Conservation (phyloP, 257 asterid genomes). For the Ajuga chamaepitys region DNA sequence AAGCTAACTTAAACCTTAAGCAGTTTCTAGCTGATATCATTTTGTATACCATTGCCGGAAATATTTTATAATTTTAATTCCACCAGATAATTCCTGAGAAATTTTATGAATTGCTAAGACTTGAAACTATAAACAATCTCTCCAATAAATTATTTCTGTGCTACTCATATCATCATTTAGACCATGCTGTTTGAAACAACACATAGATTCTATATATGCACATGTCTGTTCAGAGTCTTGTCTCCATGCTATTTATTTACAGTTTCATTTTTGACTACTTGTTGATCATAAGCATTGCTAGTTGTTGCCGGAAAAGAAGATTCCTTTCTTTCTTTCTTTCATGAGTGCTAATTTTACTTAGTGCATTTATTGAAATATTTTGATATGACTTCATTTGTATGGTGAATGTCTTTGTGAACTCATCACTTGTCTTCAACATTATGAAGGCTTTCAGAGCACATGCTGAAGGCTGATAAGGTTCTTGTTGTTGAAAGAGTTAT, state of each 20-base stretch:
- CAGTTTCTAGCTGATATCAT: not conserved
- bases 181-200: not conserved
- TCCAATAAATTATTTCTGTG: not conserved
- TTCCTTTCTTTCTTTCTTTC: not conserved
- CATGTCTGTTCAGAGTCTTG: not conserved
- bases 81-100: conserved; percentile 6
- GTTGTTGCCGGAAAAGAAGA: not conserved
- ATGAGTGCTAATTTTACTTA: not conserved
- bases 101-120: not conserved
- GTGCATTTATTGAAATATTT: conserved; percentile 1
- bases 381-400: conserved; percentile 13
- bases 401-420: conserved; percentile 24
- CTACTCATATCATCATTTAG: not conserved
- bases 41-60: not conserved
- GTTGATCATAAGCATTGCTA: not conserved
- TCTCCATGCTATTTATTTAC: conserved; percentile 5
- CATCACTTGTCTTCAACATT: conserved; percentile 24
- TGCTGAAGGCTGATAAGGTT: conserved; percentile 90
- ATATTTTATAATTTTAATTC: not conserved
- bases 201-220: not conserved
- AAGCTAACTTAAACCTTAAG: not conserved
- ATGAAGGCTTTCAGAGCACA: conserved; percentile 67
- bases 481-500: conserved; percentile 93
- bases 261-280: not conserved
- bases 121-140: not conserved